Base-by-base conservation (phyloP, 495 filamentous ascomycete species). In the Xylaria scruposa region DNA sequence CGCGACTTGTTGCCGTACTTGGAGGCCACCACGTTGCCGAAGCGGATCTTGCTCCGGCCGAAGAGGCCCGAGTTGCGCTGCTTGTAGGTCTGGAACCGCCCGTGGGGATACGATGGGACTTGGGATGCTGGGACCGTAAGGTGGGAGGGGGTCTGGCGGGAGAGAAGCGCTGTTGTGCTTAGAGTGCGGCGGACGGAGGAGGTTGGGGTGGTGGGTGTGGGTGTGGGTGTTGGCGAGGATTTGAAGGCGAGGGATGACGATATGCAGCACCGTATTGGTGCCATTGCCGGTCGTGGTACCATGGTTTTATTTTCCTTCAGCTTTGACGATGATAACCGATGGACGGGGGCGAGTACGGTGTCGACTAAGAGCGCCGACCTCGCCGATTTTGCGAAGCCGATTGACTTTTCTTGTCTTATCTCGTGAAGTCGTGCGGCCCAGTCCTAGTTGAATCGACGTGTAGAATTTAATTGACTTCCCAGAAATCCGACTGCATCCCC, bases 31-130 rank as follows among this genome's bases (percentile, higher is more conserved):
- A 90, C 92, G 89, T 99, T 97, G 78, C 96, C 96, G 87, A 93
- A 96, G 70, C 91, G 93, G 83, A 96, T 94, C 66, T 86, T 88
- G 59, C 88, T 83, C 53, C 85, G 84, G 59, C 92, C 95, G 85
- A 96, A 98, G 9, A 98, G 90, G 72, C 95, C 95, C 58, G 88
- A 86, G 85, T 97, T 93, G 70, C 90, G 89, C 81, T 97, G 94
- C 81, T 97, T 96, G 89, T 92, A 98, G 73, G 89, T 85, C 62
- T 83, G 85, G 64, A 89, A 85, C n/a, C 90, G 89, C n/a, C 92
- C 92, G 83, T 93, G 92, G 0, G 96, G 96, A 83, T 98, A 99
- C 5, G 86, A 80, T 29, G 96, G 95, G 61, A 87, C 83, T 31
- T 85, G 79, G 44, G 81, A 82, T 13, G 46, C 33, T 4, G 78